These are phyloP conservation scores for Claviceps sp. DNA, from an alignment of 2,329 filamentous ascomycete species.

Conservation along the genomic window DNA sequence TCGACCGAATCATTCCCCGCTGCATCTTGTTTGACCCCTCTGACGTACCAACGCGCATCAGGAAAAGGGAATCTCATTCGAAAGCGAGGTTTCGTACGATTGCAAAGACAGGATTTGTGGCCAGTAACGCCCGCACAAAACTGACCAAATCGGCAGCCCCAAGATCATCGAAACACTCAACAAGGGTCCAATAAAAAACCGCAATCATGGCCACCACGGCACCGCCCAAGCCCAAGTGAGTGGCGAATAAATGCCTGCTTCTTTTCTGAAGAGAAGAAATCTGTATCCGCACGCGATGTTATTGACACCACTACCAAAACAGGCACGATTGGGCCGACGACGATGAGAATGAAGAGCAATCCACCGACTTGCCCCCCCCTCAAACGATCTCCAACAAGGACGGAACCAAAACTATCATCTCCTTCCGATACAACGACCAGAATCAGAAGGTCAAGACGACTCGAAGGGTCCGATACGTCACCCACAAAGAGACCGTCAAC, in stretches of 20 bases:
- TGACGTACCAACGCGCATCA: conserved; percentile 17
- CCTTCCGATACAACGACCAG: conserved; percentile 80
- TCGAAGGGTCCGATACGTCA: conserved; percentile 83
- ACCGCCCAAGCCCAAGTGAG: conserved; percentile 28
- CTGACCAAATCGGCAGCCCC: neutral
- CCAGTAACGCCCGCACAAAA: conserved; percentile 11
- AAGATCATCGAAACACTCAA: neutral
- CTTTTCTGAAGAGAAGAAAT: too few species aligned
- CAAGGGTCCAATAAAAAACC: conserved; percentile 4
- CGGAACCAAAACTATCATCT: conserved; percentile 90
- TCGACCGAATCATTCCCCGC: too few species aligned
- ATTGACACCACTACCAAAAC: conserved; percentile 26
- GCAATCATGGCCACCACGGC: conserved; percentile 25
- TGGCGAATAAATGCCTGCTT: neutral
- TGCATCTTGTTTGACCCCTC: too few species aligned
- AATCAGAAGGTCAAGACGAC: conserved; percentile 96
- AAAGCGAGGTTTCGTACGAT: conserved; percentile 25
- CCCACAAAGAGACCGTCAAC: conserved; percentile 88
- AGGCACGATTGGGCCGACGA: conserved; percentile 88
- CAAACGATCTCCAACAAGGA: conserved; percentile 95
- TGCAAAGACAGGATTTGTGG: conserved; percentile 13
- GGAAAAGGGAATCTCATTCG: conserved; percentile 26
- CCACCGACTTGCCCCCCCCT: conserved; percentile 60
- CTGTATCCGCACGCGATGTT: neutral
- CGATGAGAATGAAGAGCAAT: conserved; percentile 69